These are phyloP conservation scores for Elaeis oleifera DNA, from an alignment of 202 grass and related monocot species.

Conservation along the genomic window DNA sequence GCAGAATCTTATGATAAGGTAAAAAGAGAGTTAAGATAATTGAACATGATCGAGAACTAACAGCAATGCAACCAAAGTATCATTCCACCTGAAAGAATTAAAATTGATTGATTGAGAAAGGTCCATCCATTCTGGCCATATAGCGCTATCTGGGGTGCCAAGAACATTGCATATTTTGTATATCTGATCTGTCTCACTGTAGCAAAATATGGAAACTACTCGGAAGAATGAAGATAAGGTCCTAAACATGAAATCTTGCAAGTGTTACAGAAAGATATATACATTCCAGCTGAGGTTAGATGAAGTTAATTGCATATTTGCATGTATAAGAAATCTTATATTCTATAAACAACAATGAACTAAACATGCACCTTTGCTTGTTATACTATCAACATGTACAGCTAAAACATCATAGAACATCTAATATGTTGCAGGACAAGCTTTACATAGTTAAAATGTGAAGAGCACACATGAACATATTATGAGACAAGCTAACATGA, in stretches of 20 bases:
- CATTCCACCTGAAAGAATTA: constrained; percentile 56
- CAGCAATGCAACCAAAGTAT: neutral
- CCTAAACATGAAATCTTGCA: neutral
- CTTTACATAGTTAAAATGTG: no score
- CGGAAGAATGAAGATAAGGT: neutral
- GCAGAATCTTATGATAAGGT: constrained; percentile 17
- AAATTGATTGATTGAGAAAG: constrained; percentile 56
- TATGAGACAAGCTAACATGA: no score
- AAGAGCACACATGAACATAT: no score
- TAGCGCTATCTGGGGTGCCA: constrained; percentile 63
- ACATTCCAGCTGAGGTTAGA: no score
- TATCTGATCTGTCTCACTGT: constrained; percentile 77
- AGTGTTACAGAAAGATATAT: no score
- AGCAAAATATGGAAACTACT: constrained; percentile 4
- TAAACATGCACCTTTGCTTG: no score
- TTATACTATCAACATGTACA: no score
- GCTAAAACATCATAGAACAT: no score
- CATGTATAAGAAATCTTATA: no score
- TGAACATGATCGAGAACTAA: neutral
- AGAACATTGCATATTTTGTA: constrained; percentile 81
- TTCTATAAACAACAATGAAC: no score
- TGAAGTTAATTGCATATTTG: no score
- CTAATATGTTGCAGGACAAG: no score
- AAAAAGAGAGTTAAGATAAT: constrained; percentile 9
- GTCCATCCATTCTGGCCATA: constrained; percentile 76